These are phyloP conservation scores for Papiliotrema terrestris DNA, from an alignment of 1,284 basidiomycete genomes.

Conservation along the genomic window DNA sequence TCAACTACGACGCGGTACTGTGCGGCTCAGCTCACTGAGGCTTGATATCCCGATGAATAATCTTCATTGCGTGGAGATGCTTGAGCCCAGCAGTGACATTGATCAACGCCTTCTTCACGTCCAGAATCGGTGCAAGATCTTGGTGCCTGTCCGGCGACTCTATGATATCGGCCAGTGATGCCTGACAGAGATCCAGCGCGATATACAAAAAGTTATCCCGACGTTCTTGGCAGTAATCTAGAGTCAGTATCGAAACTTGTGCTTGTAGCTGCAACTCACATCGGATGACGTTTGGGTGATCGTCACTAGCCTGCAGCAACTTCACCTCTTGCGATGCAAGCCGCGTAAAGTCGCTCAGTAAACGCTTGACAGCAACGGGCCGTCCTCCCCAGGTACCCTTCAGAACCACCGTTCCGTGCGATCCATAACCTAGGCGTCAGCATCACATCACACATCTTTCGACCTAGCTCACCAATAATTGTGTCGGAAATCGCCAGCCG, in stretches of 20 bases:
- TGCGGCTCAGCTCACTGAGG: constrained; percentile 59
- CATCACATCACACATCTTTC: background rate
- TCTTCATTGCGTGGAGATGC: constrained; percentile 90
- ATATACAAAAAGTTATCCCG: constrained; percentile 94
- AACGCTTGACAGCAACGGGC: constrained; percentile 93
- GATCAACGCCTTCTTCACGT: constrained; percentile 79
- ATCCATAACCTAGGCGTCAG: constrained; percentile 71
- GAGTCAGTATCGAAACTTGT: constrained; percentile 1
- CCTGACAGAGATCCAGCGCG: constrained; percentile 92
- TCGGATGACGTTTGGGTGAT: constrained; percentile 96
- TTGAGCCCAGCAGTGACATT: constrained; percentile 85
- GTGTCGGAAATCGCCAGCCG: constrained; percentile 67
- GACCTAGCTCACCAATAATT: constrained; percentile 61
- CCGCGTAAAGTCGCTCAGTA: constrained; percentile 92
- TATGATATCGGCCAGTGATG: constrained; percentile 87
- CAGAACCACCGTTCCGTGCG: constrained; percentile 93
- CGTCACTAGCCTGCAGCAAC: constrained; percentile 91
- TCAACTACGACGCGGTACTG: background rate
- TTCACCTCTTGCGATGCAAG: constrained; percentile 91
- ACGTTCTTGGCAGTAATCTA: constrained; percentile 90
- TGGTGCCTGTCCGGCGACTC: constrained; percentile 65
- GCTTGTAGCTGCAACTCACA: constrained; percentile 45
- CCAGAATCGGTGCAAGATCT: constrained; percentile 70
- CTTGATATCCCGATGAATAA: constrained; percentile 97
- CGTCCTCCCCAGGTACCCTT: constrained; percentile 91